Conservation (phyloP, 331 rosid genomes). For the Spiraea crenata region DNA sequence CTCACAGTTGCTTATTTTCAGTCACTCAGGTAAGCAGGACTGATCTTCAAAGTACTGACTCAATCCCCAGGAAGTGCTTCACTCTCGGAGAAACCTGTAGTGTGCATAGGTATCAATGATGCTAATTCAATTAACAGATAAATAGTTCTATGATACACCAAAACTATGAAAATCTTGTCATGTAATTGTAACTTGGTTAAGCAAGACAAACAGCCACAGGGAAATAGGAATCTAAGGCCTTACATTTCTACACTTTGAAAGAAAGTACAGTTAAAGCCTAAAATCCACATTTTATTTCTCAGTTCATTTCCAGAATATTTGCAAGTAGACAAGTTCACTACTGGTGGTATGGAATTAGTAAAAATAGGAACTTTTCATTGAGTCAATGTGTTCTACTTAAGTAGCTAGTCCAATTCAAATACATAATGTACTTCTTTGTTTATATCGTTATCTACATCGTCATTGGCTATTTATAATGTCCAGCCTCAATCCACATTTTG, state of each 20-base stretch:
- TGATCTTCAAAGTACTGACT: neutral
- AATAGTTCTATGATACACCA: slow-evolving; percentile 4
- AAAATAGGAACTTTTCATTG: slow-evolving; percentile 13
- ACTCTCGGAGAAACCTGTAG: slow-evolving; percentile 43
- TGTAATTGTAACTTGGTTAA: slow-evolving; percentile 4
- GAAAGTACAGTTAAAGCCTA: slow-evolving; percentile 2
- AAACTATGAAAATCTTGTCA: neutral
- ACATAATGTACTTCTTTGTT: neutral
- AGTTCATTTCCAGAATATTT: slow-evolving; percentile 10
- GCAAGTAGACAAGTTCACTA: slow-evolving; percentile 1
- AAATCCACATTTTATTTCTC: slow-evolving; percentile 1
- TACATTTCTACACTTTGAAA: slow-evolving; percentile 10
- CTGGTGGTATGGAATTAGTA: slow-evolving; percentile 4
- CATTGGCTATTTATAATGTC: neutral
- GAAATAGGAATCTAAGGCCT: neutral
- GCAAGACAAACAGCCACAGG: neutral
- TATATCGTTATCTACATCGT: slow-evolving; percentile 14
- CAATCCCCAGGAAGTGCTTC: slow-evolving; percentile 29
- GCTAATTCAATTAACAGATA: neutral
- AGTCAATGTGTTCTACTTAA: slow-evolving; percentile 16
- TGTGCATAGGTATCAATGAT: slow-evolving; percentile 22
- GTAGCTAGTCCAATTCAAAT: neutral
- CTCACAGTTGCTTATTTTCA: too few species aligned
- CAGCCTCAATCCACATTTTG: neutral
- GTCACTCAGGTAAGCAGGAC: too few species aligned